These are phyloP conservation scores for Neurospora pannonica DNA, from an alignment of 495 filamentous ascomycete genomes.

Conservation along the genomic window DNA sequence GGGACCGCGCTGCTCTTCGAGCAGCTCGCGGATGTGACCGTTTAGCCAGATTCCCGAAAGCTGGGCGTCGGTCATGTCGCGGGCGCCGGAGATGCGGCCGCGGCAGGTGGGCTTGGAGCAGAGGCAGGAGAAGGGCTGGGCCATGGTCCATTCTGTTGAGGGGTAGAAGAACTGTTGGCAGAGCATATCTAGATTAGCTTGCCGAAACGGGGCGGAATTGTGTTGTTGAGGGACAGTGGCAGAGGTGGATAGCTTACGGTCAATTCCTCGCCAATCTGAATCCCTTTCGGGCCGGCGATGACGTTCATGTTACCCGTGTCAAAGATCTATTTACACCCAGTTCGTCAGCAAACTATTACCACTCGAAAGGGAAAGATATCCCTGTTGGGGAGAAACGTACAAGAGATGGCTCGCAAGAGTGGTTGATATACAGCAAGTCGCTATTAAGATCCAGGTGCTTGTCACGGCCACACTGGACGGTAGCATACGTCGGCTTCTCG, in stretches of 20 bases:
- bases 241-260: constrained; percentile 34
- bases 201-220: too few species aligned
- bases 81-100: constrained; percentile 45
- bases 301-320: constrained; percentile 57
- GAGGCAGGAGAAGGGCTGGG: constrained; percentile 58
- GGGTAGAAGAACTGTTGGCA: constrained; percentile 70
- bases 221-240: too few species aligned
- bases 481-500: constrained; percentile 51
- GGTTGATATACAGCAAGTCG: constrained; percentile 68
- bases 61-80: constrained; percentile 36
- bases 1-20: constrained; percentile 23
- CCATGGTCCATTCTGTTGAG: constrained; percentile 67
- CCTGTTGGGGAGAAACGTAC: too few species aligned
- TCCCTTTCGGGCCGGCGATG: constrained; percentile 47
- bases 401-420: constrained; percentile 59
- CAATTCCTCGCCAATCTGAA: constrained; percentile 51
- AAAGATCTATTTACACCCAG: constrained; percentile 37
- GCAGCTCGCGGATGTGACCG: constrained; percentile 42
- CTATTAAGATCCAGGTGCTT: constrained; percentile 65
- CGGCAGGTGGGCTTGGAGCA: constrained; percentile 46
- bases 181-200: too few species aligned
- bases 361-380: too few species aligned
- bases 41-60: constrained; percentile 45
- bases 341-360: too few species aligned
- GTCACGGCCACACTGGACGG: constrained; percentile 53